phyloP scores from a whole-genome alignment of 768 basidiomycete genomes.

The Boletus reticulatus region DNA sequence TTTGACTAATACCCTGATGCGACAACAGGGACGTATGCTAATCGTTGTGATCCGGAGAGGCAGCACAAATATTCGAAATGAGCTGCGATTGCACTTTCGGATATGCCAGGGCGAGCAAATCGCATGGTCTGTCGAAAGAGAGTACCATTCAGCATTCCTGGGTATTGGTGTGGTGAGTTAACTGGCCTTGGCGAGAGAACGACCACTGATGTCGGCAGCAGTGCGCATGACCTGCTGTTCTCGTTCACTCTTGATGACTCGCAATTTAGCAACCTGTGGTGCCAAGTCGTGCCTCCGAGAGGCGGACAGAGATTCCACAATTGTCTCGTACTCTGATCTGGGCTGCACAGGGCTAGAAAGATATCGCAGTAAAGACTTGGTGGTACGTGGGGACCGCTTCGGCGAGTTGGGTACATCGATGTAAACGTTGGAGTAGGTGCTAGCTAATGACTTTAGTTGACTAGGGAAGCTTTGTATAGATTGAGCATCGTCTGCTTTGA shows the following conservation, averaged over 20 bases:
- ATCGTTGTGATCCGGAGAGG: constrained; percentile 74
- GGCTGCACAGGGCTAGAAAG: constrained; percentile 31
- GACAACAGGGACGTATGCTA: constrained; percentile 97
- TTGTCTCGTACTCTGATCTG: constrained; percentile 48
- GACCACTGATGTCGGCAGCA: constrained; percentile 86
- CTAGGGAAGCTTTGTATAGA: constrained; percentile 54
- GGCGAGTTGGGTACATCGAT: constrained; percentile 46
- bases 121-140: constrained; percentile 68
- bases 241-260: constrained; percentile 74
- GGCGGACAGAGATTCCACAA: constrained; percentile 53
- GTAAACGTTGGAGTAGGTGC: constrained; percentile 49
- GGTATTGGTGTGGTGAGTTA: neutral
- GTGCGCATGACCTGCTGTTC: constrained; percentile 79
- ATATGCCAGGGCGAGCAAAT: constrained; percentile 55
- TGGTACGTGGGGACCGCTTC: constrained; percentile 38
- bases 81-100: constrained; percentile 64
- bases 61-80: constrained; percentile 91
- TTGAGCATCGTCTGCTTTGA: constrained; percentile 74
- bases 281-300: constrained; percentile 53
- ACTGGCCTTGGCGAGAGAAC: constrained; percentile 78
- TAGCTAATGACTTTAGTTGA: constrained; percentile 55
- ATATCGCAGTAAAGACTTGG: constrained; percentile 58
- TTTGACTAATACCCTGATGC: constrained; percentile 71
- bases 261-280: constrained; percentile 65
- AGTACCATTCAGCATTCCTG: neutral